phyloP scores from a whole-genome alignment of 345 rosid genomes.

The rapeseed (Brassica napus) region DNA sequence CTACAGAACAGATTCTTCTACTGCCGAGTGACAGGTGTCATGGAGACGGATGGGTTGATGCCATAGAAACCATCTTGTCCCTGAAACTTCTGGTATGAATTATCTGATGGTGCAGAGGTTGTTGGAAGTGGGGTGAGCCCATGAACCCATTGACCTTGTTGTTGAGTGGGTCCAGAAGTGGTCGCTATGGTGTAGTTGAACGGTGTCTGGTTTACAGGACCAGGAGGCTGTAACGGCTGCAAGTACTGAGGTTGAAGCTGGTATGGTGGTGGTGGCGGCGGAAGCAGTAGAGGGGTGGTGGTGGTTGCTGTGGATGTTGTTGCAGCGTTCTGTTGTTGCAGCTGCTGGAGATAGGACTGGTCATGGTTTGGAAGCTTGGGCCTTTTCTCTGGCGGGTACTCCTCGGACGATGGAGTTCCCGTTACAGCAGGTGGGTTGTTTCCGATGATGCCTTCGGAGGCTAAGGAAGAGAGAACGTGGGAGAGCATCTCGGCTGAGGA shows the following conservation, averaged over 20 bases:
- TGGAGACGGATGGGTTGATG: conserved; percentile 60
- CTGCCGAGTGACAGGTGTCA: conserved; percentile 68
- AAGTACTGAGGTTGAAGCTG: conserved; percentile 48
- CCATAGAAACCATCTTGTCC: conserved; percentile 73
- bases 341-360: conserved; percentile 52
- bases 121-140: conserved; percentile 48
- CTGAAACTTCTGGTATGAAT: conserved; percentile 62
- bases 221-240: conserved; percentile 57
- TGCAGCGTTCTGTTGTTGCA: conserved; percentile 45
- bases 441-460: conserved; percentile 76
- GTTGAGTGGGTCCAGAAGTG: conserved; percentile 24
- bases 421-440: conserved; percentile 35
- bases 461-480: conserved; percentile 85
- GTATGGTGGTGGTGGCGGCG: conserved; percentile 56
- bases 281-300: conserved; percentile 48
- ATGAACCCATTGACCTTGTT: conserved; percentile 45
- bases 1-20: conserved; percentile 37
- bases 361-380: conserved; percentile 65
- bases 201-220: conserved; percentile 50
- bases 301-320: conserved; percentile 60
- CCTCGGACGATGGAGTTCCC: conserved; percentile 42
- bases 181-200: conserved; percentile 53
- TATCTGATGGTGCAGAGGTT: conserved; percentile 49
- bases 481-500: conserved; percentile 95
- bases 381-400: conserved; percentile 68